A percentile compares a stretch with the other conserved stretches of the same genome.
Conservation (phyloP, 306 rosid species). For the Trifolium dubium region DNA sequence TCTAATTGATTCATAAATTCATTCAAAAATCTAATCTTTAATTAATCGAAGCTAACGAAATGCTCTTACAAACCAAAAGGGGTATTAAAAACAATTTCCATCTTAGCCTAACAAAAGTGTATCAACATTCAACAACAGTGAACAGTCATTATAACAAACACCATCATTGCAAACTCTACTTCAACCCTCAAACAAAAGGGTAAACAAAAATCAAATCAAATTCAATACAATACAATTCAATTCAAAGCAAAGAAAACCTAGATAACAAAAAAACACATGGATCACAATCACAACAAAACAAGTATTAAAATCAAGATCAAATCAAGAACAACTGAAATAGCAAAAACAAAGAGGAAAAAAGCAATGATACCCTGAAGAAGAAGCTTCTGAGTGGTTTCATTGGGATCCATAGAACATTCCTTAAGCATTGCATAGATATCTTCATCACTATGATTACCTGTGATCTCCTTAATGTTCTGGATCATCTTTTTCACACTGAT, state of each 20-base stretch:
- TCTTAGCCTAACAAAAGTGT: conserved; percentile 44
- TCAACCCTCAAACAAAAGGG: too few species aligned
- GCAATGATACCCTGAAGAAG: conserved; percentile 75
- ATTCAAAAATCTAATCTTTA: conserved; percentile 43
- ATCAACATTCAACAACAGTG: conserved; percentile 50
- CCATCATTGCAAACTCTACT: conserved; percentile 42
- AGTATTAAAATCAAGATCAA: conserved; percentile 45
- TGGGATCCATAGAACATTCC: conserved; percentile 98
- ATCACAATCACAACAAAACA: conserved; percentile 55
- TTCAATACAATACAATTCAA: conserved; percentile 8
- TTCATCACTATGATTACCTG: conserved; percentile 81
- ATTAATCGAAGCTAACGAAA: conserved; percentile 28
- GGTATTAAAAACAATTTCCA: conserved; percentile 38
- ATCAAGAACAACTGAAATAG: conserved; percentile 14
- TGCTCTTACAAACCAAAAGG: conserved; percentile 42
- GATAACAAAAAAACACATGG: conserved; percentile 48
- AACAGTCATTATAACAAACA: conserved; percentile 52
- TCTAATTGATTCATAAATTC: not conserved
- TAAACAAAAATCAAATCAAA: conserved; percentile 10
- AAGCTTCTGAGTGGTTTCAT: conserved; percentile 91
- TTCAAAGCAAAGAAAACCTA: conserved; percentile 39
- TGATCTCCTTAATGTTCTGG: conserved; percentile 86
- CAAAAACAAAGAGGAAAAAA: conserved; percentile 1
- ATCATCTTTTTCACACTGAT: conserved; percentile 68
- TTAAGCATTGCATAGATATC: conserved; percentile 94